Evolutionary conservation across 208 protist species (phyloP), one percentile per base, ranked within the genome.

Genomic region (Leptomonas pyrrhocoris): DNA sequence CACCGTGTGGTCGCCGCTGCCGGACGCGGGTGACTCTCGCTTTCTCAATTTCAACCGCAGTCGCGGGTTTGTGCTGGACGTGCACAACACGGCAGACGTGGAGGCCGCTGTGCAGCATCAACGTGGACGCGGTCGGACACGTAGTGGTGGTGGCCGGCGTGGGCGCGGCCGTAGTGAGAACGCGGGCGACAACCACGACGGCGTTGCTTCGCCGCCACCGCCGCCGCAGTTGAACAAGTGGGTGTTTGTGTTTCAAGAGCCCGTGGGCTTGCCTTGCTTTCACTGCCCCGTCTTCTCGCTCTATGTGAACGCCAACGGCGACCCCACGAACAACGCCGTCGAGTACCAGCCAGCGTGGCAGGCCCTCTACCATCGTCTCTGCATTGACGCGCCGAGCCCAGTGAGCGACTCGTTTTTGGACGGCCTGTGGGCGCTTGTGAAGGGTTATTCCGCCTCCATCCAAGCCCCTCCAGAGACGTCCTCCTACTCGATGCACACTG

Each of bases 351-450:
- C 49, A 49, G 12, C 70, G 40, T 1, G 16, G 54, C 12, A 2
- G 25, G 28, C 21, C 34, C 16, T 23, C n/a, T 55, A 64, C 42
- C 51, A 42, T 16, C 58, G 43, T 25, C 38, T 64, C 36, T 64
- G 40, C 46, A 55, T 30, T 31, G 38, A 23, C 30, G 23, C 16
- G 46, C 21, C 28, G 0, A 34, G 16, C 16, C 30, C 48, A 11
- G 45, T 54, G 27, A 69, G 49, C 31, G 45, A 68, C 31, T 43
- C n/a, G 19, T 68, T 82, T 61, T 59, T 82, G 42, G 77, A 82
- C 40, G 30, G 28, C 21, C 40, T 74, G 56, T 82, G 71, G 77
- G 49, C 62, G 19, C 43, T 76, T 28, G 23, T 80, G 48, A 60
- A 50, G 45, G 25, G 12, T 19, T 68, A 68, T 43, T n/a, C 40